Base-by-base conservation (phyloP, 1,139 yeast species). In the Pichia sp. region DNA sequence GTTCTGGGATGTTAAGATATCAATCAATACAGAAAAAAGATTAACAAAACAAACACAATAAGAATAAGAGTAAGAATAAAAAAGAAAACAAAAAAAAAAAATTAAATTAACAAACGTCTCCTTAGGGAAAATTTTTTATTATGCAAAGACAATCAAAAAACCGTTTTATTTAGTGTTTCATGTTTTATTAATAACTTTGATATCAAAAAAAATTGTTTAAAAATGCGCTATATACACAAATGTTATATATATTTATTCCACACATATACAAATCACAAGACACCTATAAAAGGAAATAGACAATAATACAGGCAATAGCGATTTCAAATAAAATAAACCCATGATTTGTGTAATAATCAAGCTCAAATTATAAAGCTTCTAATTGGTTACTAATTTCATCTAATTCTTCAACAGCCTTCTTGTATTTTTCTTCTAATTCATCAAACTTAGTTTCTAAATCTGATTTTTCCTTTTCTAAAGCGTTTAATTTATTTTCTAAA, bases 301-400 rank as follows among this genome's bases (percentile, higher is more conserved):
- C 32, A 34, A 50, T 11, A 11, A 50, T 28, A 28, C 40, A 40
- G 9, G 53, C 53, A 28, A 47, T 26, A 9, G 45, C 5, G 5
- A 47, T 44, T 34, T 49, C 46, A 25, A 42, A 6, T 2, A 47
- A 25, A 6, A 42, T 27, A 27, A 44, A 10, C 6, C 27, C 18
- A 28, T 35, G 28, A 9, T 39, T 42, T 9, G 28, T 36, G 27
- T 28, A n/a, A 34, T 34, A 39, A 39, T 28, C 41, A 32, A 8
- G n/a, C 26, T 45, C 49, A 30, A 43, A 43, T 72, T 80, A 86
- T 73, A 86, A 79, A 61, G 87, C 83, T 70, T 89, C 96, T 71
- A 89, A 83, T 73, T 89, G 96, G 68, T 86, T 88, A 69, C 87
- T 82, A 73, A 92, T 89, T 73, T 90, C 97, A 58, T 86, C 94